A percentile compares a stretch with the other conserved stretches of the same genome.
These are phyloP conservation scores for Termitomyces sp. DNA, from an alignment of 768 basidiomycete genomes.

Conservation along the genomic window DNA sequence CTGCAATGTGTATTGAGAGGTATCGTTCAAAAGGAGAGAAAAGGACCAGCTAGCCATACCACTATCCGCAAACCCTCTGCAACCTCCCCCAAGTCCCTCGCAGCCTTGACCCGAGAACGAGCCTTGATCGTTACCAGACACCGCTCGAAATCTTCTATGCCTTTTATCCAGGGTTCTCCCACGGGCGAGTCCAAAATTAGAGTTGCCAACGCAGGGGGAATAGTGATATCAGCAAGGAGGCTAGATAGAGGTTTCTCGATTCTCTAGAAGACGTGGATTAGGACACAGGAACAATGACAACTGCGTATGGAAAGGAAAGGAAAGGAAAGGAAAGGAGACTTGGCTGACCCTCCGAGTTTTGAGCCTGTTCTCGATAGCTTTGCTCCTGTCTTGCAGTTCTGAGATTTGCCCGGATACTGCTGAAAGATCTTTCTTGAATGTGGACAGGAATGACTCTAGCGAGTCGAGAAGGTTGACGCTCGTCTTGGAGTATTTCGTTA, in stretches of 20 bases:
- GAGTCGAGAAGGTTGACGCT: constrained; percentile 83
- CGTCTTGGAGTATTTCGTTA: constrained; percentile 42
- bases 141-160: constrained; percentile 76
- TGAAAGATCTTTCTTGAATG: constrained; percentile 91
- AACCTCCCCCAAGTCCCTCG: constrained; percentile 76
- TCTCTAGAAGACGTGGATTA: constrained; percentile 40
- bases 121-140: constrained; percentile 62
- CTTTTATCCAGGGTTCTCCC: constrained; percentile 82
- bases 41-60: constrained; percentile 37
- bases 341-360: constrained; percentile 73
- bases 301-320: neutral
- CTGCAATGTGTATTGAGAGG: constrained; percentile 30
- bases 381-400: constrained; percentile 85
- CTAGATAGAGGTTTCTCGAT: constrained; percentile 85
- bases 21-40: neutral
- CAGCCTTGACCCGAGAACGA: constrained; percentile 81
- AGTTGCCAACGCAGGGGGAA: constrained; percentile 74
- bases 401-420: constrained; percentile 96
- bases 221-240: constrained; percentile 72
- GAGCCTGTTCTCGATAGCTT: constrained; percentile 83
- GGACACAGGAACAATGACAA: neutral
- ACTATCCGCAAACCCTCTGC: constrained; percentile 85
- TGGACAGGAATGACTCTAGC: constrained; percentile 86
- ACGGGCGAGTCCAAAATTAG: constrained; percentile 82
- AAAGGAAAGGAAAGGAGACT: too few relatives aligned